Conservation (phyloP, 192 early-diverging fungal genomes). For the Coemansia erecta region DNA sequence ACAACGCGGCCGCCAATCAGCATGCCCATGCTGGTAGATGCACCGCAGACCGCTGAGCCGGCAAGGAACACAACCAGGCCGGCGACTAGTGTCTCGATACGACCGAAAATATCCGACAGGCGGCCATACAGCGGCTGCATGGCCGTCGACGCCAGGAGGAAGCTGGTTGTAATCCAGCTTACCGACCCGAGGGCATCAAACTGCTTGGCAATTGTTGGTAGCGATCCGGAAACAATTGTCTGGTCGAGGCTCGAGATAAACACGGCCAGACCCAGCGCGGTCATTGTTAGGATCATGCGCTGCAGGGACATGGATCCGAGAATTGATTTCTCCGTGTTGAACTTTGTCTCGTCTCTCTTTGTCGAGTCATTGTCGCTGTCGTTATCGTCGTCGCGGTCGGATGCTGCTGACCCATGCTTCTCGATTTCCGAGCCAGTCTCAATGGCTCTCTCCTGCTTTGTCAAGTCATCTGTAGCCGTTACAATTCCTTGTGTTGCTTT, state of each 20-base stretch:
- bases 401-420: too few relatives aligned
- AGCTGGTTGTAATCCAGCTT: slow-evolving; percentile 75
- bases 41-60: slow-evolving; percentile 54
- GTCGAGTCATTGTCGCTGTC: too few relatives aligned
- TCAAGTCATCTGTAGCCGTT: too few relatives aligned
- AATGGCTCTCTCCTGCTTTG: too few relatives aligned
- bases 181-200: slow-evolving; percentile 57
- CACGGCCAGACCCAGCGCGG: slow-evolving; percentile 48
- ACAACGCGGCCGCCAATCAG: slow-evolving; percentile 67
- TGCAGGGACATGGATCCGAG: background rate
- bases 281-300: background rate
- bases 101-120: slow-evolving; percentile 81
- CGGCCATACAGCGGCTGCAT: slow-evolving; percentile 77
- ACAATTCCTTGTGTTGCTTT: too few relatives aligned
- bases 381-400: too few relatives aligned
- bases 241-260: slow-evolving; percentile 60
- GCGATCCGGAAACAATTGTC: slow-evolving; percentile 62
- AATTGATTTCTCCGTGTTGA: background rate
- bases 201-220: slow-evolving; percentile 57
- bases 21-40: slow-evolving; percentile 58
- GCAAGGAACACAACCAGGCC: slow-evolving; percentile 54
- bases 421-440: too few relatives aligned
- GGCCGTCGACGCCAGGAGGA: slow-evolving; percentile 66
- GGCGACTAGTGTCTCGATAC: slow-evolving; percentile 55
- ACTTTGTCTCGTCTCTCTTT: background rate